These are phyloP conservation scores for Zygnema circumcarinatum DNA, from an alignment of 139 green algal genomes.

Conservation along the genomic window DNA sequence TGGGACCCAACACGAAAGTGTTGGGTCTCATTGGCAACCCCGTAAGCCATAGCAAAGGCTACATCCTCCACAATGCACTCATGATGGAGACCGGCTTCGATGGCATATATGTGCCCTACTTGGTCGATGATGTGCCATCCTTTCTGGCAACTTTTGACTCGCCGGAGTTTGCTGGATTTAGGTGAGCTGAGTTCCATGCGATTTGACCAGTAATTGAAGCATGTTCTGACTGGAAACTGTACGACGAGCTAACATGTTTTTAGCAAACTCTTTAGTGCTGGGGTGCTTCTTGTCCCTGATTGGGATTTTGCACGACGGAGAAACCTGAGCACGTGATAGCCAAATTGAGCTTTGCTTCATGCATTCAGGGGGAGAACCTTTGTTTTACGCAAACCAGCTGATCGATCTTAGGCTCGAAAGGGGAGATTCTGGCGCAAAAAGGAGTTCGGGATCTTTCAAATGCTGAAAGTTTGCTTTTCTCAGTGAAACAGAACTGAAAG, in stretches of 20 bases:
- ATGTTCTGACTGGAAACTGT: neutral
- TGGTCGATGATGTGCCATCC: constrained; percentile 85
- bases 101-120: constrained; percentile 91
- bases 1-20: constrained; percentile 66
- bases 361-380: too few species aligned
- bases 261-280: neutral
- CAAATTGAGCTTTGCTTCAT: too few species aligned
- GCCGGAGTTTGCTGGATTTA: constrained; percentile 74
- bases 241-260: constrained; percentile 4
- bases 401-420: too few species aligned
- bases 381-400: too few species aligned
- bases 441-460: too few species aligned
- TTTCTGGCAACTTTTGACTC: constrained; percentile 81
- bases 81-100: constrained; percentile 71
- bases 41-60: constrained; percentile 75
- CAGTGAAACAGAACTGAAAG: too few species aligned
- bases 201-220: constrained; percentile 34
- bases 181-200: constrained; percentile 34
- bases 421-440: too few species aligned
- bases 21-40: constrained; percentile 78
- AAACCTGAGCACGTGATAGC: too few species aligned
- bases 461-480: too few species aligned
- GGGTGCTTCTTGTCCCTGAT: neutral
- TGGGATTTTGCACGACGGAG: constrained; percentile 1
- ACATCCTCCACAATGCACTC: constrained; percentile 66